Percentiles rank a stretch among this genome's conserved stretches.
Conservation (phyloP, 257 asterid species). For the Solanum microdontum region DNA sequence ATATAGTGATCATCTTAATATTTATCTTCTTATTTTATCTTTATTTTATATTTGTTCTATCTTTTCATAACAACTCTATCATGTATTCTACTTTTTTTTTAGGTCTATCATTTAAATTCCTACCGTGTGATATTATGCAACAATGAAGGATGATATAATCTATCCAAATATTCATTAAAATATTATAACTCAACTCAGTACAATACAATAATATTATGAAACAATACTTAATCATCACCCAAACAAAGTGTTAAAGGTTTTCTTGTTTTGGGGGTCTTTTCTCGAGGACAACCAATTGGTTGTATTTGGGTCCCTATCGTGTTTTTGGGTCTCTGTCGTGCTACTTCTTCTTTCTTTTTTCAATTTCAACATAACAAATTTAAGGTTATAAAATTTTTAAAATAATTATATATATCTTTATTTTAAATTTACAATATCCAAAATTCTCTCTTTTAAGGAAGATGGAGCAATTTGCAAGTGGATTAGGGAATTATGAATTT, state of each 20-base stretch:
- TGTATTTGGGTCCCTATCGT: background rate
- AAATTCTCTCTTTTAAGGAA: background rate
- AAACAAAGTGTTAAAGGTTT: background rate
- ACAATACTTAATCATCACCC: background rate
- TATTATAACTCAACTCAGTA: background rate
- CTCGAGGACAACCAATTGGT: background rate
- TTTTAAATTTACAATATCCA: background rate
- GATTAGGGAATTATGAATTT: background rate
- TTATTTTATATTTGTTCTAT: too few species aligned
- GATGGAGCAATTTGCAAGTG: background rate
- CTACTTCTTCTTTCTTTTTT: background rate
- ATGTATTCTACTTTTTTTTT: too few species aligned
- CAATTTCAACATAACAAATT: background rate
- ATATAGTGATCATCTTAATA: background rate
- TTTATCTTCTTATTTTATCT: too few species aligned
- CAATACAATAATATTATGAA: too few species aligned
- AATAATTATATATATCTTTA: too few species aligned
- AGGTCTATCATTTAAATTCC: too few species aligned
- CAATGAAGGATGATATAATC: too few species aligned
- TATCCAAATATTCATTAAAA: too few species aligned
- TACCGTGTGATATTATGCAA: background rate
- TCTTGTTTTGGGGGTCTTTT: background rate
- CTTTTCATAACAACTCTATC: too few species aligned
- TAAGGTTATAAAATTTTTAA: too few species aligned
- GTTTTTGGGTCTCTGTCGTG: background rate